These are phyloP conservation scores for Tothia fuscella DNA, from an alignment of 2,329 filamentous ascomycete genomes.

Conservation along the genomic window DNA sequence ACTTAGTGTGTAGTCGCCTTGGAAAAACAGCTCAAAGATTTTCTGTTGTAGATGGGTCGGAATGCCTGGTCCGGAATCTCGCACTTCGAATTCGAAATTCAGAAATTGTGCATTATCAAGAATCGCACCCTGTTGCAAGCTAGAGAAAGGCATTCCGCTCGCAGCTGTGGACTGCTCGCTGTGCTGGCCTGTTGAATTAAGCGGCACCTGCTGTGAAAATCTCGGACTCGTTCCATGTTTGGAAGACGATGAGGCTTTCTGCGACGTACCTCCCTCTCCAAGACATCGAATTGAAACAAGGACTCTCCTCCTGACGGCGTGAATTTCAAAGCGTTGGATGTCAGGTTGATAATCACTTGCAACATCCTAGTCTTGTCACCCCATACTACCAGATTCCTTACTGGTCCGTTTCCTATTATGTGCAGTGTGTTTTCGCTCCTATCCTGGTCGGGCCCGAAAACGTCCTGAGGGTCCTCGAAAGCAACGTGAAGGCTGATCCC, in stretches of 20 bases:
- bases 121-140: constrained; percentile 15
- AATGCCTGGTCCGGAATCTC: constrained; percentile 81
- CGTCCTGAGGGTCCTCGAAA: constrained; percentile 45
- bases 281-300: constrained; percentile 63
- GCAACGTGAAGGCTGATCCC: constrained; percentile 60
- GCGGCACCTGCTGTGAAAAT: constrained; percentile 18
- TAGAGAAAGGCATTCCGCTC: constrained; percentile 7
- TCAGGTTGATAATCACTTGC: constrained; percentile 87
- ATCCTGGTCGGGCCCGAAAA: constrained; percentile 24
- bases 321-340: constrained; percentile 87
- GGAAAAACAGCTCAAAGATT: constrained; percentile 89
- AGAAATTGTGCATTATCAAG: constrained; percentile 24
- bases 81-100: constrained; percentile 75
- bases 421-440: constrained; percentile 52
- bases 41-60: constrained; percentile 63
- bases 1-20: constrained; percentile 75
- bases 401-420: constrained; percentile 46
- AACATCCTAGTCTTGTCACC: constrained; percentile 81
- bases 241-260: constrained; percentile 35
- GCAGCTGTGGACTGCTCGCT: constrained; percentile 15
- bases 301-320: constrained; percentile 66
- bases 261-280: constrained; percentile 41
- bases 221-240: constrained; percentile 24
- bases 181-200: not conserved
- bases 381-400: constrained; percentile 80